These are phyloP conservation scores for Alternaria sp. DNA, from an alignment of 2,329 filamentous ascomycete species.

Conservation along the genomic window DNA sequence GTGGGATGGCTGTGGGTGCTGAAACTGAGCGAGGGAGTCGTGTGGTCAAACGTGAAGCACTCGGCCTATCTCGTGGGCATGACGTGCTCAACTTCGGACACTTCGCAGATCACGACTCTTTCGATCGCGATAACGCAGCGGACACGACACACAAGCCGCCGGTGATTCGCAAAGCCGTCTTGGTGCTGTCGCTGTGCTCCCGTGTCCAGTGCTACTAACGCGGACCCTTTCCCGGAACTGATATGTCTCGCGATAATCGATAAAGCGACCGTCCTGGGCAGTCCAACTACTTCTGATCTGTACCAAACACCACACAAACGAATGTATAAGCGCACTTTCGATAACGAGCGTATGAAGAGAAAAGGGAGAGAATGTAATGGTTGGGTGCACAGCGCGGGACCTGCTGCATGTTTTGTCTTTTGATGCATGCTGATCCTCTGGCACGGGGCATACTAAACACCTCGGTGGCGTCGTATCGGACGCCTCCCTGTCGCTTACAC, in stretches of 20 bases:
- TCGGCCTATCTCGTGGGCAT: conserved; percentile 6
- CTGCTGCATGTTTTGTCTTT: conserved; percentile 31
- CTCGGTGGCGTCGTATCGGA: conserved; percentile 19
- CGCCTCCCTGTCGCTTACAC: conserved; percentile 5
- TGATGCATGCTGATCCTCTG: conserved; percentile 36
- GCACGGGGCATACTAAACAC: conserved; percentile 36
- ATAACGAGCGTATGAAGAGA: conserved; percentile 34
- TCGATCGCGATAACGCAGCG: conserved; percentile 1
- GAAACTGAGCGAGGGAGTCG: not conserved
- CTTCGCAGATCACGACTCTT: conserved; percentile 1
- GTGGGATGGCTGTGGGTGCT: not conserved
- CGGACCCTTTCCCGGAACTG: conserved; percentile 21
- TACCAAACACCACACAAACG: conserved; percentile 7
- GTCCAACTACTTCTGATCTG: not conserved
- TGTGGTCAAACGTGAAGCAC: not conserved
- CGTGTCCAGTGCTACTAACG: conserved; percentile 16
- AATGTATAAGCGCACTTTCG: conserved; percentile 15
- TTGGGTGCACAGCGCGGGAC: conserved; percentile 22
- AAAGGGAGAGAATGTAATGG: conserved; percentile 18
- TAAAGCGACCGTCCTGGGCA: conserved; percentile 10
- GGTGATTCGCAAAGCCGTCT: conserved; percentile 7
- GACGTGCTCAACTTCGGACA: conserved; percentile 2
- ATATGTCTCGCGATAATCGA: conserved; percentile 4
- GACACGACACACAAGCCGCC: not conserved
- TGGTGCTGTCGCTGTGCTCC: conserved; percentile 8